Evolutionary conservation across 345 rosid genomes (phyloP).

Genomic region (Camelina sativa): DNA sequence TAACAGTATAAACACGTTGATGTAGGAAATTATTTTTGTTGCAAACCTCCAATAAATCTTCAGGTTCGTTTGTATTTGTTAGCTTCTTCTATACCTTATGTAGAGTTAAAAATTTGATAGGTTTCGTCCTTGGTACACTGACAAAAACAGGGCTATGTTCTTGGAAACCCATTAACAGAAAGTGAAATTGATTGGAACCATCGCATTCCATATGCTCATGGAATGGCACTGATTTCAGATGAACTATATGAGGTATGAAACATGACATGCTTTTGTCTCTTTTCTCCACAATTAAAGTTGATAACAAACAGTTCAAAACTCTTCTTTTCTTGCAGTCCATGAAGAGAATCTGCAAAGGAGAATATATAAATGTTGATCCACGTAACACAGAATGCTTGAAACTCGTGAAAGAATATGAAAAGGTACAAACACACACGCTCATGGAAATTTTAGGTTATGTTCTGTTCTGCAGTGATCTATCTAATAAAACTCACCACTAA

Average conservation of each 20-base stretch:
- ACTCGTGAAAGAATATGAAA: slow-evolving; percentile 18
- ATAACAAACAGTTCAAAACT: neutral
- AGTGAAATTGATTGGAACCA: slow-evolving; percentile 43
- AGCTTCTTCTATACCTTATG: neutral
- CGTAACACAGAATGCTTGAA: slow-evolving; percentile 32
- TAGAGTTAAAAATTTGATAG: neutral
- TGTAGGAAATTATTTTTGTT: slow-evolving; percentile 60
- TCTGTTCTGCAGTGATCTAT: slow-evolving; percentile 1
- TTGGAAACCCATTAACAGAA: slow-evolving; percentile 60
- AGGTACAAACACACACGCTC: slow-evolving; percentile 48
- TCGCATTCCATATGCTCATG: slow-evolving; percentile 52
- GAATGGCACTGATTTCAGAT: slow-evolving; percentile 62
- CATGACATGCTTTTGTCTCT: neutral
- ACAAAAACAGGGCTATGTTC: slow-evolving; percentile 61
- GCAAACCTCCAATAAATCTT: slow-evolving; percentile 52
- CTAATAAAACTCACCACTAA: neutral
- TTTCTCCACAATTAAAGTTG: slow-evolving; percentile 7
- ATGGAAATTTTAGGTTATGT: slow-evolving; percentile 16
- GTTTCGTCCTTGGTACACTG: slow-evolving; percentile 4
- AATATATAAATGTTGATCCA: slow-evolving; percentile 30
- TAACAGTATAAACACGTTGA: neutral
- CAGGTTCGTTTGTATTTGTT: slow-evolving; percentile 49
- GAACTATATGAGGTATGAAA: slow-evolving; percentile 56
- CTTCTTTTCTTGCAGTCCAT: slow-evolving; percentile 22
- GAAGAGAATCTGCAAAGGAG: slow-evolving; percentile 40